Conservation (phyloP, 2,329 filamentous ascomycete genomes). For the Trichophyton schoenleinii region DNA sequence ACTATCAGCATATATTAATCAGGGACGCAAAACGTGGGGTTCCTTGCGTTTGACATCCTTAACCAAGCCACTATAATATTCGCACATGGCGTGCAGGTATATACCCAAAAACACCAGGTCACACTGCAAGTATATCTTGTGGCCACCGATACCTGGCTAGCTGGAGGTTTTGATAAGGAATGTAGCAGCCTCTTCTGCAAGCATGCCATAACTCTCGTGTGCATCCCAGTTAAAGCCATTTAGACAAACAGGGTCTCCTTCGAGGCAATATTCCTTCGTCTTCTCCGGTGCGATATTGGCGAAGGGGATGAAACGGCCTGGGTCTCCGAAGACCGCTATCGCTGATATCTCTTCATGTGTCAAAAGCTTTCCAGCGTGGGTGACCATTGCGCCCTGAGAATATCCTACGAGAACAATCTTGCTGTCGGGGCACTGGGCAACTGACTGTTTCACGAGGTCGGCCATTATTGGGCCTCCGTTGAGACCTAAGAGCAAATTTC, state of each 20-base stretch:
- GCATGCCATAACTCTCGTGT: constrained; percentile 30
- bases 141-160: constrained; percentile 5
- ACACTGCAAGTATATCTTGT: background rate
- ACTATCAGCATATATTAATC: background rate
- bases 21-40: background rate
- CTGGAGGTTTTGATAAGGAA: constrained; percentile 24
- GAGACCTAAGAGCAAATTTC: constrained; percentile 19
- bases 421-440: constrained; percentile 23
- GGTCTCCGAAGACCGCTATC: constrained; percentile 37
- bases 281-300: constrained; percentile 31
- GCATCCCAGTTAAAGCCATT: constrained; percentile 33
- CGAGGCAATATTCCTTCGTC: constrained; percentile 38
- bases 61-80: background rate
- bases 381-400: constrained; percentile 26
- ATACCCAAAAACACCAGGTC: background rate
- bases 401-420: constrained; percentile 26
- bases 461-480: constrained; percentile 23
- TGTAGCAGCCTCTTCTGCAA: constrained; percentile 27
- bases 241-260: constrained; percentile 40
- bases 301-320: constrained; percentile 30
- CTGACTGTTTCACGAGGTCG: constrained; percentile 19
- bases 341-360: constrained; percentile 24
- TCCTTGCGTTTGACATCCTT: background rate
- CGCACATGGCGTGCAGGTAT: background rate
- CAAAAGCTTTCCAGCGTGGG: constrained; percentile 21